Base-by-base conservation (phyloP, 352 stramenopile genomes). In the Globisporangium nodosum region DNA sequence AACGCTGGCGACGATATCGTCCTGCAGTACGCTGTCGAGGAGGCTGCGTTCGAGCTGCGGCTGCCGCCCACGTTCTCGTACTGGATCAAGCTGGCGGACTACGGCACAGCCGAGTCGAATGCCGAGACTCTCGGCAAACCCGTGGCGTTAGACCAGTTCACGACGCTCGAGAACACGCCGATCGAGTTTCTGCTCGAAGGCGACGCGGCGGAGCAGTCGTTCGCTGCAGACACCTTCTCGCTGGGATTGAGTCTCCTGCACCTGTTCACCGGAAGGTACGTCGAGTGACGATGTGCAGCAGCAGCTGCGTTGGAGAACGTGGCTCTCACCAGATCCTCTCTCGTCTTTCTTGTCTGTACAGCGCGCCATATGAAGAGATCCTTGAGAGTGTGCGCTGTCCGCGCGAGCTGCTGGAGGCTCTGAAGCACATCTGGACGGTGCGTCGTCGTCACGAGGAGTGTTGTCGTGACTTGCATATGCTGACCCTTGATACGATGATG, bases 11-110 rank as follows among this genome's bases (percentile, higher is more conserved):
- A 79, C 57, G 68, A 78, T 52, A 58, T 81, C 9, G 56, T 74
- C 8, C 49, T 90, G 49, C 68, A 74, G n/a, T 95, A 93, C 52
- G 56, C 64, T 11, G 52, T 95, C 37, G 84, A 85, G 39, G 65
- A 87, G 24, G 52, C 48, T 6, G 58, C 63, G 20, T 92, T 92
- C 64, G 68, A 85, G 46, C 54, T 93, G 4, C 67, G 58, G 54
- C 73, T 92, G 56, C 78, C 82, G 5, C 64, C 63, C 2, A 74
- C 69, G 4, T 90, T 85, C 60, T 84, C 80, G 31, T 93, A 91
- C 51, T 92, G 78, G 78, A 92, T 98, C 16, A 99, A 99, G 72
- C 74, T 99, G 20, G 97, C 96, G 8, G 97, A 99, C 70, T 99
- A 98, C 74, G 97, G 97, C 3, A 98, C 97, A 2, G 90, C 96